phyloP scores from a whole-genome alignment of 805 yeast species.

The Myxozyma neotropica region DNA sequence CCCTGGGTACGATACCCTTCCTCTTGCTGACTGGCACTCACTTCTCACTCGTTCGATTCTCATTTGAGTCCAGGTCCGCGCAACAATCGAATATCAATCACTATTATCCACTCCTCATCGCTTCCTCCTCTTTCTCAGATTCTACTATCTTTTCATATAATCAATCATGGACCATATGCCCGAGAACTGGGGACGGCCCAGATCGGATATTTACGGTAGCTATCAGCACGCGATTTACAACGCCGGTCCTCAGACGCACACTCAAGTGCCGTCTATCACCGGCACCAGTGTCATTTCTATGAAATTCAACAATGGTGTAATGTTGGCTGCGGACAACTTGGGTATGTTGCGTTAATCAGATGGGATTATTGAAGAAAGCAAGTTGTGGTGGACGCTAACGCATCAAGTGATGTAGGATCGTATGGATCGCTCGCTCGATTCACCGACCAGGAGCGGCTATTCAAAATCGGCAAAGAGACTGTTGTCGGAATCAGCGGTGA shows the following conservation, averaged over 20 bases:
- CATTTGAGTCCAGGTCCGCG: too few species aligned
- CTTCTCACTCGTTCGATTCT: constrained; percentile 6
- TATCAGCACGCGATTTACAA: constrained; percentile 58
- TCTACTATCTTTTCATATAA: too few species aligned
- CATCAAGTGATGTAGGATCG: constrained; percentile 53
- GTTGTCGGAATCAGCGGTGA: constrained; percentile 95
- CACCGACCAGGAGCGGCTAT: constrained; percentile 78
- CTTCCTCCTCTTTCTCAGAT: too few species aligned
- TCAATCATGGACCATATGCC: constrained; percentile 89
- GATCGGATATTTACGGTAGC: constrained; percentile 74
- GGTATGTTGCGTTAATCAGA: constrained; percentile 46
- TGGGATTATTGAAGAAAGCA: neutral
- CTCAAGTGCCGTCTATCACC: constrained; percentile 93
- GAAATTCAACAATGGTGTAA: constrained; percentile 86
- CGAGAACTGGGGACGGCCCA: constrained; percentile 92
- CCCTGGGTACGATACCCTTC: neutral
- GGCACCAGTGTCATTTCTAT: constrained; percentile 94
- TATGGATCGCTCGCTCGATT: constrained; percentile 92
- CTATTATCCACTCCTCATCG: too few species aligned
- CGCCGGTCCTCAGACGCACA: constrained; percentile 55
- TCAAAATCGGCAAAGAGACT: constrained; percentile 81
- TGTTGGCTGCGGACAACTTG: constrained; percentile 92
- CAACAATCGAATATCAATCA: neutral
- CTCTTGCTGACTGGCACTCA: neutral
- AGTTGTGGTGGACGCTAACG: neutral